Evolutionary conservation across 140 eudicot genomes (phyloP), one percentile per base, ranked within the genome.

Genomic region (Cichorium intybus): DNA sequence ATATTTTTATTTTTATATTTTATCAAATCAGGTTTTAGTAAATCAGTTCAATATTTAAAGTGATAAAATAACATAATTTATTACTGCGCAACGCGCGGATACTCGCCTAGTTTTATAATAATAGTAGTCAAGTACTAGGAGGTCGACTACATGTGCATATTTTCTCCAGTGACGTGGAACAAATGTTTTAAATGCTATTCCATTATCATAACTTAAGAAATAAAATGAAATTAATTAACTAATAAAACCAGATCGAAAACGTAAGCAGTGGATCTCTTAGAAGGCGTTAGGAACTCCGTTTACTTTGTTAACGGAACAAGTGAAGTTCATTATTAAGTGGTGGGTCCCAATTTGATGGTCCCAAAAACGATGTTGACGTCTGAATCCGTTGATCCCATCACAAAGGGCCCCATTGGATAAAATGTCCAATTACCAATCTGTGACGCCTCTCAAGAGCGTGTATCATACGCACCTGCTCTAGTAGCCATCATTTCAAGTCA

Each of bases 361-460:
- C 82, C 51, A 11, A 71, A 73, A 60, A 35, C 79, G 76, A 71
- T 71, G 79, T 76, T 80, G 82, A 80, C 85, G 82, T 75, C 73
- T 80, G 81, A 80, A 71, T 70, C 85, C 72, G 65, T 71, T 70
- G 81, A 75, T 80, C 85, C 81, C 78, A 64, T 75, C 64, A 47
- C 4, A 34, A 34, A 16, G 75, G 81, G 85, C 27, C 81, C 79
- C 73, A 34, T 64, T 43, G 20, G 73, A 61, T 58, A 54, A 56
- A 56, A 64, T 49, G 62, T 31, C 58, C 21, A 47, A 27, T 64
- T 26, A n/a, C 10, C 35, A 8, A 14, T 20, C 47, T 6, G 5
- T 46, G 0, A 35, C 60, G 31, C 71, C 7, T 8, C 27, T 22
- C 5, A 0, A 14, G 75, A 53, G 62, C 68, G 79, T 68, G 79